Percentiles rank a stretch among this genome's conserved stretches.
These are phyloP conservation scores for Xylariaceae sp. DNA, from an alignment of 2,329 filamentous ascomycete genomes.

Conservation along the genomic window DNA sequence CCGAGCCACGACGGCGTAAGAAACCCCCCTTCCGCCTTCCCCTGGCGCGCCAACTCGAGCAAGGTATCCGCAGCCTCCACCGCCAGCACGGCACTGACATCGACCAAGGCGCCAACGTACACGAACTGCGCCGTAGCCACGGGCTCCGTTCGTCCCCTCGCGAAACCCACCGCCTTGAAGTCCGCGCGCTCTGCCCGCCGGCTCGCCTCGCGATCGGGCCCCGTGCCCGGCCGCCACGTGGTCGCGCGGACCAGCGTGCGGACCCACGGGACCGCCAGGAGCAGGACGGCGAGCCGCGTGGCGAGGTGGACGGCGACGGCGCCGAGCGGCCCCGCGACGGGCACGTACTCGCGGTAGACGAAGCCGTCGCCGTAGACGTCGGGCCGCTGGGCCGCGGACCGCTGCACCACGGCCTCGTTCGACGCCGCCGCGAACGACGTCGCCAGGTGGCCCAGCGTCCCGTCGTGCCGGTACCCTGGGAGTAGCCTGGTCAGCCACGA, in stretches of 20 bases:
- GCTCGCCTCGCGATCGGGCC: conserved; percentile 2
- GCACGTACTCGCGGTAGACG: conserved; percentile 27
- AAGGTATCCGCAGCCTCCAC: conserved; percentile 4
- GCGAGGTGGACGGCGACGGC: conserved; percentile 16
- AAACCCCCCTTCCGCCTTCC: background rate
- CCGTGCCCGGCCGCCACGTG: background rate
- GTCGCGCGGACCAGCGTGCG: conserved; percentile 4
- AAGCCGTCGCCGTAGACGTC: conserved; percentile 29
- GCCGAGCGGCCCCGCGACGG: conserved; percentile 11
- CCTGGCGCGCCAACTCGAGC: background rate
- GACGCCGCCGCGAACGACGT: conserved; percentile 25
- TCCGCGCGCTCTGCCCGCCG: conserved; percentile 2
- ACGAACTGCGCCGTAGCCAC: background rate
- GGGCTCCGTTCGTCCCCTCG: background rate
- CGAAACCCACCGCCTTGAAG: conserved; percentile 1
- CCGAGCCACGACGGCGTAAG: conserved; percentile 5
- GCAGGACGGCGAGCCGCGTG: conserved; percentile 12
- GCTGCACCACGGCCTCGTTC: conserved; percentile 28
- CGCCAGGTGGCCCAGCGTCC: conserved; percentile 25
- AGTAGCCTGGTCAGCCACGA: background rate
- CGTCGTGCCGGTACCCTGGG: conserved; percentile 14
- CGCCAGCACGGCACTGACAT: conserved; percentile 6
- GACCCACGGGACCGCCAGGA: conserved; percentile 27
- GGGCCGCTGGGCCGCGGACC: conserved; percentile 27
- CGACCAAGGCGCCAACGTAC: background rate